phyloP scores from a whole-genome alignment of 768 basidiomycete genomes.

The Brasilioporus rufonigricans region DNA sequence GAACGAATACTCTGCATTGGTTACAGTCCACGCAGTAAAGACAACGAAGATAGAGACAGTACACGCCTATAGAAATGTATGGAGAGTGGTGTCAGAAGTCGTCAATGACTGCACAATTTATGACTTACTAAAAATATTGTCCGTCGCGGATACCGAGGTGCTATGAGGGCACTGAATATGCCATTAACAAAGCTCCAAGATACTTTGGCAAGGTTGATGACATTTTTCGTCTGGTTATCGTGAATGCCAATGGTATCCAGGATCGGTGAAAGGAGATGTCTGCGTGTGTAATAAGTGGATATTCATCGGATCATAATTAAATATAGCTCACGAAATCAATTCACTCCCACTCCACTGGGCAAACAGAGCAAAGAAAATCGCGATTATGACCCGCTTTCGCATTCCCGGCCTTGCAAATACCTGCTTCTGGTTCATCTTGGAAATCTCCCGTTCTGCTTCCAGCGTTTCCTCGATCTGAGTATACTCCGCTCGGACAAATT shows the following conservation, averaged over 20 bases:
- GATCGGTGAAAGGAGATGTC: conserved; percentile 11
- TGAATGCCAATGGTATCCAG: conserved; percentile 15
- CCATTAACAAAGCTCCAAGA: conserved; percentile 7
- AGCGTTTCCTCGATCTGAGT: no score
- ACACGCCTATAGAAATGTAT: neutral
- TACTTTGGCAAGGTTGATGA: conserved; percentile 5
- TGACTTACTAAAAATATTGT: conserved; percentile 8
- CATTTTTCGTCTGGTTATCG: neutral
- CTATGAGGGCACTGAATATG: neutral
- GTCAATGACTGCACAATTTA: no score
- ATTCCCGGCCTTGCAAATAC: conserved; percentile 12
- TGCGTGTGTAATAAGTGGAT: neutral
- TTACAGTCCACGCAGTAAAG: conserved; percentile 15
- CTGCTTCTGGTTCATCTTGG: neutral
- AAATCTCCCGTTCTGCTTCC: conserved; percentile 23
- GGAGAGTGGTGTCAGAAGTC: neutral
- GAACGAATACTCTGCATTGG: no score
- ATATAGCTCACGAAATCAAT: neutral
- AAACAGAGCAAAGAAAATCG: conserved; percentile 12
- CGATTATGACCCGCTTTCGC: no score
- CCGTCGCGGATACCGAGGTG: conserved; percentile 7
- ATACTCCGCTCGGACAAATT: no score
- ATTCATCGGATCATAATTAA: no score
- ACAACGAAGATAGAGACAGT: conserved; percentile 12
- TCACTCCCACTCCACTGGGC: conserved; percentile 10